A percentile compares a stretch with the other conserved stretches of the same genome.
phyloP scores from a whole-genome alignment of 1,284 basidiomycete genomes.

The Takashimella koratensis region DNA sequence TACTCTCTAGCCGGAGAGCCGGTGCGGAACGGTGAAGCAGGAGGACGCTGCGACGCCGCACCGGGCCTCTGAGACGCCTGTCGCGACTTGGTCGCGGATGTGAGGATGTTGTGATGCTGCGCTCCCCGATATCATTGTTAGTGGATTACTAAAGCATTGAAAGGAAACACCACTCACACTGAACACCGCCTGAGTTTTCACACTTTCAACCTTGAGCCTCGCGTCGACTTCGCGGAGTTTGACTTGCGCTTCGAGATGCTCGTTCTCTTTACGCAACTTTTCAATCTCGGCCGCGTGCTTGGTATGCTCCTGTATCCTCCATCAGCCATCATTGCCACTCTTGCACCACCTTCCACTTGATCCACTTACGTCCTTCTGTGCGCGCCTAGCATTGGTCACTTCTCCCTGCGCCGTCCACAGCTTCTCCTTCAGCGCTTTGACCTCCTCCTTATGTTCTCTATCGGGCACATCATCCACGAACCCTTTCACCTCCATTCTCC shows the following conservation, averaged over 20 bases:
- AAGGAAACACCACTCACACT: slow-evolving; percentile 21
- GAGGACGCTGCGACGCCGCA: too few relatives aligned
- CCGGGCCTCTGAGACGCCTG: slow-evolving; percentile 15
- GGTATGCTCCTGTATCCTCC: slow-evolving; percentile 14
- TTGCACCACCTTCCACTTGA: neutral
- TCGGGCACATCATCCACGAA: neutral
- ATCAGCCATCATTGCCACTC: neutral
- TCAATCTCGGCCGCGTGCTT: slow-evolving; percentile 20
- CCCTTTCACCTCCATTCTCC: slow-evolving; percentile 2
- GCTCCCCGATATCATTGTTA: slow-evolving; percentile 3
- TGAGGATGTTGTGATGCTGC: slow-evolving; percentile 17
- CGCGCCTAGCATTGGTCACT: slow-evolving; percentile 28
- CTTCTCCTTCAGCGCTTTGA: slow-evolving; percentile 22
- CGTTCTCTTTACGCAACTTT: slow-evolving; percentile 15
- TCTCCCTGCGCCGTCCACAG: slow-evolving; percentile 36
- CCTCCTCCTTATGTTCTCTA: neutral
- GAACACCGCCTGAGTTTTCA: slow-evolving; percentile 43
- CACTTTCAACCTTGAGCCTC: slow-evolving; percentile 44
- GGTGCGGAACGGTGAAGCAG: slow-evolving; percentile 4
- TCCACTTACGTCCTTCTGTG: slow-evolving; percentile 28
- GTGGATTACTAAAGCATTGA: neutral
- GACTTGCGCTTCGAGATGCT: slow-evolving; percentile 30
- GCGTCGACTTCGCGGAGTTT: slow-evolving; percentile 29
- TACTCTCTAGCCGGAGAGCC: slow-evolving; percentile 7
- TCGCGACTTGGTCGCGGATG: slow-evolving; percentile 16